Evolutionary conservation across 345 rosid genomes (phyloP).

Genomic region (Balakata baccata): DNA sequence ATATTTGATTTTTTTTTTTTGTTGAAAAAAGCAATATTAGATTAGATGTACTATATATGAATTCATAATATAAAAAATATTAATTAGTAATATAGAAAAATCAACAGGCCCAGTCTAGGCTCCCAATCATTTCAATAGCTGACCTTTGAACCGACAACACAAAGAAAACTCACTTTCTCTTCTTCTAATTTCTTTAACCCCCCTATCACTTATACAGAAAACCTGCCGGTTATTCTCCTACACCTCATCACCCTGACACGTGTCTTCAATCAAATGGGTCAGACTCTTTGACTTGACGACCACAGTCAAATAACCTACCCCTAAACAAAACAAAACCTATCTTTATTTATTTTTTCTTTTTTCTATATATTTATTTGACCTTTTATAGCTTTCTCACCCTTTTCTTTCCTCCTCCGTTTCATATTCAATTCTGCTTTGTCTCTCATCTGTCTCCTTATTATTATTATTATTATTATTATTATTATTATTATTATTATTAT

Average conservation of each 20-base stretch:
- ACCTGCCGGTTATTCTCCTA: slow-evolving; percentile 67
- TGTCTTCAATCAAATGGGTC: slow-evolving; percentile 50
- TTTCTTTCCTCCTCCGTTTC: slow-evolving; percentile 24
- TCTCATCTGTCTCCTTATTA: slow-evolving; percentile 19
- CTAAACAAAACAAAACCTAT: too few species aligned
- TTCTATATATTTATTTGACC: too few species aligned
- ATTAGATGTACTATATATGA: too few species aligned
- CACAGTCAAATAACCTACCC: slow-evolving; percentile 28
- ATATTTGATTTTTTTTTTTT: too few species aligned
- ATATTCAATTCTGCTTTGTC: slow-evolving; percentile 20
- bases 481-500: too few species aligned
- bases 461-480: too few species aligned
- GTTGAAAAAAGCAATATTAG: too few species aligned
- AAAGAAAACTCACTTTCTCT: neutral
- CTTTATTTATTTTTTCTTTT: too few species aligned
- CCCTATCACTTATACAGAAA: slow-evolving; percentile 24
- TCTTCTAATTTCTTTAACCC: neutral
- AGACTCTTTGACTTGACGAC: slow-evolving; percentile 44
- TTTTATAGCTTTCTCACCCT: neutral
- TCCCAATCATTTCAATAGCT: slow-evolving; percentile 67
- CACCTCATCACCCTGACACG: slow-evolving; percentile 48
- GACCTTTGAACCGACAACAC: slow-evolving; percentile 52
- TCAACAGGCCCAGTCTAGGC: slow-evolving; percentile 16
- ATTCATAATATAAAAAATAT: too few species aligned
- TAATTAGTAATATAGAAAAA: neutral